These are phyloP conservation scores for Suhomyces sp. DNA, from an alignment of 805 yeast genomes.

Conservation along the genomic window DNA sequence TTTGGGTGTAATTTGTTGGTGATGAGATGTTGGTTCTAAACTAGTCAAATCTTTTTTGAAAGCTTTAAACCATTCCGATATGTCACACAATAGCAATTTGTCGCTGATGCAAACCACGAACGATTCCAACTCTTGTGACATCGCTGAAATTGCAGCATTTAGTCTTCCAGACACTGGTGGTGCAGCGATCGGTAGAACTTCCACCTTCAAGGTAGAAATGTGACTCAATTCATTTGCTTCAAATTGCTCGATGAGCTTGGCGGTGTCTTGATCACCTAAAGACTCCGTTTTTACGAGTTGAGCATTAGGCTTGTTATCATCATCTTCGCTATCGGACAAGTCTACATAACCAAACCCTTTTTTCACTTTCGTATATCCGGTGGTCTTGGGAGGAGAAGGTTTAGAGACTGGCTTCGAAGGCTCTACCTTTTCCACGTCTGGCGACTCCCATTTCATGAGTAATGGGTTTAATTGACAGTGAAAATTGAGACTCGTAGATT, in stretches of 20 bases:
- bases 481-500: conserved; percentile 12
- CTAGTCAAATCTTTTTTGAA: neutral
- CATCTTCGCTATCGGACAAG: conserved; percentile 5
- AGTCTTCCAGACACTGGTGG: neutral
- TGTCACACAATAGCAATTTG: neutral
- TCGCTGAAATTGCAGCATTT: neutral
- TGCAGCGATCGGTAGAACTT: neutral
- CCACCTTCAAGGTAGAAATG: neutral
- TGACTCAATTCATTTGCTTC: neutral
- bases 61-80: neutral
- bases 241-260: neutral
- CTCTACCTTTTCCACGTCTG: neutral
- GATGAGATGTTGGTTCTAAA: neutral
- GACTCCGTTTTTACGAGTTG: neutral
- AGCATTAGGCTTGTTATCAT: neutral
- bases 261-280: neutral
- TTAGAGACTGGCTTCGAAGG: neutral
- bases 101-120: neutral
- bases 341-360: conserved; percentile 32
- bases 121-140: neutral
- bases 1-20: neutral
- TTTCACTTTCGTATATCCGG: conserved; percentile 16
- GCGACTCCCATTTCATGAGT: conserved; percentile 16
- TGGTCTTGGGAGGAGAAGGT: neutral
- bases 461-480: conserved; percentile 28